Evolutionary conservation across 176 grass and related monocot species (phyloP), one percentile per base, ranked within the genome.

Genomic region (Phoenix dactylifera): DNA sequence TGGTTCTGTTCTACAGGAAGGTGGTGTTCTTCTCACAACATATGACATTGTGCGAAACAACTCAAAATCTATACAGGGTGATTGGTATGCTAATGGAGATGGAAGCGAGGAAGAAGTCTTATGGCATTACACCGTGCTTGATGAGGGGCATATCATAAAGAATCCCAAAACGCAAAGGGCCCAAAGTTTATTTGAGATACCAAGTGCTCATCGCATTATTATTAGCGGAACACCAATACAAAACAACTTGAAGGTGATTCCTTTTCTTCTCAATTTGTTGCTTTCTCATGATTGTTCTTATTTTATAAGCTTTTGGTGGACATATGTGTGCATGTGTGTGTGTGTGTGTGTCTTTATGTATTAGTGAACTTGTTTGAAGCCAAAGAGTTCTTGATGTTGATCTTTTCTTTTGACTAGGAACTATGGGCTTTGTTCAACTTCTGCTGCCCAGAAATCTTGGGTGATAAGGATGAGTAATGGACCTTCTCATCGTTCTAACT

Each of bases 111-210:
- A 85, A 57, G 87, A 74, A 63, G 51, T 23, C 7, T n/a, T 97
- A 59, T 88, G 92, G 92, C 62, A 97, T 59, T 97, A 97, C 62
- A 64, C 82, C 30, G 77, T 97, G 44, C 83, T 97, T 71, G 87
- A 97, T 61, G 92, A 97, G 61, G 92, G 87, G 0, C 87, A 97
- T 67, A 66, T 85, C 61, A 97, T 97, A 69, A 97, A 91, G 69
- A 97, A 97, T 14, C 76, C 81, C 1, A 82, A 74, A 51, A 85
- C 86, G 23, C 83, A 87, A 83, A 80, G 83, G 51, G 73, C 81
- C 32, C 54, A 97, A 65, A 91, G 84, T 48, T 80, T 96, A 73
- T 70, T 54, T 56, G 83, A 85, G 70, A 96, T 96, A 84, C 86
- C 83, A 22, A 82, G 86, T 72, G 22, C 52, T 18, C 91, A 85